These are phyloP conservation scores for Aspergillus sp. DNA, from an alignment of 2,329 filamentous ascomycete genomes.

Conservation along the genomic window DNA sequence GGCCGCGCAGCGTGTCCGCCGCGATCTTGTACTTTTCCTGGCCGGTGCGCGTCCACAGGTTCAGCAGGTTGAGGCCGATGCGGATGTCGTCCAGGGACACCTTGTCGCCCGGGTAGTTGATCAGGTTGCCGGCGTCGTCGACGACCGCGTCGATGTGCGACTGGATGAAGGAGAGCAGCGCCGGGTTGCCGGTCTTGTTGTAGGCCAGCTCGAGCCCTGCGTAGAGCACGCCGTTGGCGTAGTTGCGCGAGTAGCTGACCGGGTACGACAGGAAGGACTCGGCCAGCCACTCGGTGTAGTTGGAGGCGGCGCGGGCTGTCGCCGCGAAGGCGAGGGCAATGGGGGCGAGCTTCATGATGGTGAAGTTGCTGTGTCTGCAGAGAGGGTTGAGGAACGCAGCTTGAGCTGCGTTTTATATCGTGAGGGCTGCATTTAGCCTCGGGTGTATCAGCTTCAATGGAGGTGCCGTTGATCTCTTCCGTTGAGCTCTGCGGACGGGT, in stretches of 20 bases:
- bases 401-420: too few relatives aligned
- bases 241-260: slow-evolving; percentile 13
- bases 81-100: slow-evolving; percentile 16
- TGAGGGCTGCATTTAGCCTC: too few relatives aligned
- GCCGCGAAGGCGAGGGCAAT: slow-evolving; percentile 4
- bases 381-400: too few relatives aligned
- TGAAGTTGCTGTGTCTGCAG: background rate
- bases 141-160: slow-evolving; percentile 12
- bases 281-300: slow-evolving; percentile 16
- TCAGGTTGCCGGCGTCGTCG: slow-evolving; percentile 2
- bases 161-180: slow-evolving; percentile 10
- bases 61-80: slow-evolving; percentile 14
- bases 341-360: background rate
- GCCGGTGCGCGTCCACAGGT: slow-evolving; percentile 12
- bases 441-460: background rate
- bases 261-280: slow-evolving; percentile 12
- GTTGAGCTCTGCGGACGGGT: too few relatives aligned
- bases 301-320: background rate
- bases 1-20: slow-evolving; percentile 10
- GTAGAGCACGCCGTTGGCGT: slow-evolving; percentile 15
- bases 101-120: slow-evolving; percentile 6
- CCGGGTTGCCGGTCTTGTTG: slow-evolving; percentile 12
- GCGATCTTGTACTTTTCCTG: slow-evolving; percentile 16
- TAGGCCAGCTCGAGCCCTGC: slow-evolving; percentile 13
- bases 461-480: too few relatives aligned